Evolutionary conservation across 1,139 yeast genomes (phyloP).

Genomic region (Sugiyamaella xylanicola): DNA sequence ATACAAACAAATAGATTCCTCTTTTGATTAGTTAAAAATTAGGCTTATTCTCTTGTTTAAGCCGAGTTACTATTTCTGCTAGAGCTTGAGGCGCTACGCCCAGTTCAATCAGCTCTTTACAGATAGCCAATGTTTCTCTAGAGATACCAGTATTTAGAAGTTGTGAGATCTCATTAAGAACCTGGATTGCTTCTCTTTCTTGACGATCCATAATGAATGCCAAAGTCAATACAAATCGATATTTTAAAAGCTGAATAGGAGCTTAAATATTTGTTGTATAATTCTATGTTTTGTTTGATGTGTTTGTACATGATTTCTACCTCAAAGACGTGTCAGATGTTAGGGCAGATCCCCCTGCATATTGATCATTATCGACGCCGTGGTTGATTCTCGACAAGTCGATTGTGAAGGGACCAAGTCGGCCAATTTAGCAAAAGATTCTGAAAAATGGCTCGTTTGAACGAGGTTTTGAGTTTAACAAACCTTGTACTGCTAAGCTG

Average conservation of each 20-base stretch:
- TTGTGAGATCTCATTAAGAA: conserved; percentile 36
- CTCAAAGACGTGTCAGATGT: neutral
- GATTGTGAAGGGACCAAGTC: neutral
- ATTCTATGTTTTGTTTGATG: neutral
- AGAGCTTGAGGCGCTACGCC: conserved; percentile 38
- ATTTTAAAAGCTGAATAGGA: too few relatives aligned
- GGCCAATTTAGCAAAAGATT: neutral
- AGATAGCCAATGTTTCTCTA: conserved; percentile 32
- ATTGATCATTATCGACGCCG: neutral
- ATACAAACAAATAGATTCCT: neutral
- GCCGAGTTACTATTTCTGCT: conserved; percentile 27
- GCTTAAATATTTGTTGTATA: neutral
- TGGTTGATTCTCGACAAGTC: too few relatives aligned
- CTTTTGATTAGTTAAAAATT: neutral
- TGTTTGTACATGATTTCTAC: neutral
- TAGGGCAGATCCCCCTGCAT: neutral
- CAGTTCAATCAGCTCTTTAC: conserved; percentile 34
- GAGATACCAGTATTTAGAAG: conserved; percentile 38
- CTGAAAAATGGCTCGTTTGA: neutral
- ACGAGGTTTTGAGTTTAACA: neutral
- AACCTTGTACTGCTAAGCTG: neutral
- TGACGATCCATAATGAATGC: conserved; percentile 20
- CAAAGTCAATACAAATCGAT: too few relatives aligned
- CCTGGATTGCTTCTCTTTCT: conserved; percentile 28
- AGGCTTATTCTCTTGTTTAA: conserved; percentile 11